Percentiles rank a stretch among this genome's conserved stretches.
These are phyloP conservation scores for Chalciporus piperatoides DNA, from an alignment of 1,284 basidiomycete genomes.

Conservation along the genomic window DNA sequence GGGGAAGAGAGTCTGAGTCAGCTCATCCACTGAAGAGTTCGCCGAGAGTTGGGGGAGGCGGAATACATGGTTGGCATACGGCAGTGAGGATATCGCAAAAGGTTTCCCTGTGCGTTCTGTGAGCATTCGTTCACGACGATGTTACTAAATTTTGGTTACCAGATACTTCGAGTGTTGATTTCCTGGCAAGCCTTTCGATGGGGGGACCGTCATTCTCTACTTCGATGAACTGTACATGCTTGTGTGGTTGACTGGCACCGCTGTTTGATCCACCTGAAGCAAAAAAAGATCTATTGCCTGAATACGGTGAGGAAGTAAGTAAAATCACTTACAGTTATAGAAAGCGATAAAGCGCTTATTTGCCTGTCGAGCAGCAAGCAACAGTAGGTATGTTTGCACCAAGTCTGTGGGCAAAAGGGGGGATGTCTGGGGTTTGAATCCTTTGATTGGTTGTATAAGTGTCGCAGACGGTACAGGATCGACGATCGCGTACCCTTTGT, in stretches of 20 bases:
- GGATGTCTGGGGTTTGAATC: conserved; percentile 69
- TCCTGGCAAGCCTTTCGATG: conserved; percentile 63
- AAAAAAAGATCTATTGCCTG: background rate
- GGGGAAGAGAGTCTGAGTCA: conserved; percentile 55
- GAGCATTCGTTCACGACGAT: conserved; percentile 5
- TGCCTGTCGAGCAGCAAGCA: conserved; percentile 63
- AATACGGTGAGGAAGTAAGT: background rate
- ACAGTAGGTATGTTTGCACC: conserved; percentile 64
- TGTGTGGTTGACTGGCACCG: conserved; percentile 85
- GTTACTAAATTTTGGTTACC: conserved; percentile 9
- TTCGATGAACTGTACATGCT: conserved; percentile 80
- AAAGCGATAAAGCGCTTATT: conserved; percentile 69
- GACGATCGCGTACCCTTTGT: conserved; percentile 58
- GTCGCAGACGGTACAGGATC: background rate
- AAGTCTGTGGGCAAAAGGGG: conserved; percentile 78
- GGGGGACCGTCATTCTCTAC: conserved; percentile 62
- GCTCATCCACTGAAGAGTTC: conserved; percentile 41
- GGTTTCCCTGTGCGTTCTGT: conserved; percentile 54
- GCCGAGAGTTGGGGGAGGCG: conserved; percentile 55
- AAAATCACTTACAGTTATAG: conserved; percentile 66
- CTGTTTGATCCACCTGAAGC: conserved; percentile 67
- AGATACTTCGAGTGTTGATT: conserved; percentile 51
- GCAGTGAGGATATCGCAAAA: conserved; percentile 61
- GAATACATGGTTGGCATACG: conserved; percentile 78
- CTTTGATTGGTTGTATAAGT: conserved; percentile 35